These are phyloP conservation scores for Albugo candida DNA, from an alignment of 352 stramenopile species.

Conservation along the genomic window DNA sequence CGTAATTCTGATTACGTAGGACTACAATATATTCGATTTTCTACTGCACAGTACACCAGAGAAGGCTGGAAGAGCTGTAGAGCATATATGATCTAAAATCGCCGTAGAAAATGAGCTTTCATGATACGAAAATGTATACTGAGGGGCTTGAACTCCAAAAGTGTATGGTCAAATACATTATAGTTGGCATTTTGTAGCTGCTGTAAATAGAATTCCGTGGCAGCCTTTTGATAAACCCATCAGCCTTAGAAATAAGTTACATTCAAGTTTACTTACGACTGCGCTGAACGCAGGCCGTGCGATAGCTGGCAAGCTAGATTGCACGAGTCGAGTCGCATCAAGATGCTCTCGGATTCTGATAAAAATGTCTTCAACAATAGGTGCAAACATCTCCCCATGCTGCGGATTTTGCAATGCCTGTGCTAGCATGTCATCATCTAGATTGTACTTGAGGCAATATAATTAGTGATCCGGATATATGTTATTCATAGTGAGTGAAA, in stretches of 20 bases:
- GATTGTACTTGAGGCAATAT: slow-evolving; percentile 18
- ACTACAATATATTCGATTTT: too few species aligned
- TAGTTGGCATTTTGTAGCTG: slow-evolving; percentile 57
- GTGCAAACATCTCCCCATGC: slow-evolving; percentile 43
- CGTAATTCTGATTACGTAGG: too few species aligned
- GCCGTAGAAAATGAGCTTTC: slow-evolving; percentile 62
- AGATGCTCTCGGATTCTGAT: slow-evolving; percentile 71
- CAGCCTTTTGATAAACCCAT: slow-evolving; percentile 2
- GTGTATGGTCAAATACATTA: slow-evolving; percentile 43
- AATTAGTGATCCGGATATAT: slow-evolving; percentile 1
- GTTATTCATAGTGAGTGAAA: not conserved
- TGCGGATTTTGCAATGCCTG: slow-evolving; percentile 31
- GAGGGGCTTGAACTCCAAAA: slow-evolving; percentile 33
- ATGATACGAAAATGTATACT: slow-evolving; percentile 45
- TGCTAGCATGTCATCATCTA: slow-evolving; percentile 33
- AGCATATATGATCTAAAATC: slow-evolving; percentile 24
- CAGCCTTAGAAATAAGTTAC: not conserved
- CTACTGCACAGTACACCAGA: too few species aligned
- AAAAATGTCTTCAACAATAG: slow-evolving; percentile 78
- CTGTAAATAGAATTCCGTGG: slow-evolving; percentile 35
- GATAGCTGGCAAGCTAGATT: slow-evolving; percentile 22
- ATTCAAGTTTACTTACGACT: slow-evolving; percentile 15
- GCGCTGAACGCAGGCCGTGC: slow-evolving; percentile 50
- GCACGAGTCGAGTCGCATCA: slow-evolving; percentile 35
- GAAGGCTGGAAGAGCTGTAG: not conserved